Conservation (phyloP, 805 yeast genomes). For the Saccharomyces jurei region DNA sequence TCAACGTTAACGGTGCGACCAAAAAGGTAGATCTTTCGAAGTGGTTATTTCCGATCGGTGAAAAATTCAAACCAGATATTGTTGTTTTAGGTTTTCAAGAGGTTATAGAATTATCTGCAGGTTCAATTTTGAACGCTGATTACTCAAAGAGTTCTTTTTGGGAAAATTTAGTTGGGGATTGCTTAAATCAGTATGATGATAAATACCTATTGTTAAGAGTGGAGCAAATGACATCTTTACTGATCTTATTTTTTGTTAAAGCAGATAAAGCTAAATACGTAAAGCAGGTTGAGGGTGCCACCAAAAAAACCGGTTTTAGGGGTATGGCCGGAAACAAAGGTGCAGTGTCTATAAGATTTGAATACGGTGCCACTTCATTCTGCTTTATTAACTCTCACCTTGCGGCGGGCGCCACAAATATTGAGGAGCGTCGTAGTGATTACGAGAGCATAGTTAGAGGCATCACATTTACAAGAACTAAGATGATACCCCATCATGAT, state of each 20-base stretch:
- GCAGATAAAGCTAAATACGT: conserved; percentile 41
- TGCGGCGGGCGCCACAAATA: conserved; percentile 83
- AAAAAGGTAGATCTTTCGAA: conserved; percentile 47
- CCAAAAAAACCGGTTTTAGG: conserved; percentile 90
- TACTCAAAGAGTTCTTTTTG: conserved; percentile 68
- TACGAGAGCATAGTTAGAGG: conserved; percentile 69
- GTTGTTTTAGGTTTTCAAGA: conserved; percentile 92
- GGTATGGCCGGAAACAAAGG: conserved; percentile 98
- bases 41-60: conserved; percentile 80
- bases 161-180: conserved; percentile 59
- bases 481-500: conserved; percentile 74
- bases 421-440: conserved; percentile 80
- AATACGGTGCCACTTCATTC: conserved; percentile 69
- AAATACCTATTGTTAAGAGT: conserved; percentile 60
- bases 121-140: conserved; percentile 82
- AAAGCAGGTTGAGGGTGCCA: conserved; percentile 86
- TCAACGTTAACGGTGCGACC: conserved; percentile 72
- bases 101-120: conserved; percentile 85
- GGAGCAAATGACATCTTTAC: conserved; percentile 65
- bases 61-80: conserved; percentile 56
- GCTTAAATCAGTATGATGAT: conserved; percentile 49
- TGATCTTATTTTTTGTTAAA: conserved; percentile 56
- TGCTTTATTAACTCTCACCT: conserved; percentile 86
- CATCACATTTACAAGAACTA: conserved; percentile 68
- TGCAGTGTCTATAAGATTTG: conserved; percentile 85